Conservation (phyloP, 176 grass and related monocot species). For the Triticum monococcum region DNA sequence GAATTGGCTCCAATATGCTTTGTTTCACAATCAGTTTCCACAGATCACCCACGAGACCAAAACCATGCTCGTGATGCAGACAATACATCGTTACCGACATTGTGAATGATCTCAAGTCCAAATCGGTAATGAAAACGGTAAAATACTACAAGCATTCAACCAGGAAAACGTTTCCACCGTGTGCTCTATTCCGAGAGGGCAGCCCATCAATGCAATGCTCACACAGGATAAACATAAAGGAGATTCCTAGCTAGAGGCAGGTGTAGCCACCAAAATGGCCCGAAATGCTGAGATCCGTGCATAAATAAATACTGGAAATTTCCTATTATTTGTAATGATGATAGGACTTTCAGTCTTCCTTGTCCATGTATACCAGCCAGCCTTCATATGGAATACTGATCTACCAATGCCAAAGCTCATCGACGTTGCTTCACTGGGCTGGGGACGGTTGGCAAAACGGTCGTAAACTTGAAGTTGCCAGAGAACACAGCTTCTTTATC, state of each 20-base stretch:
- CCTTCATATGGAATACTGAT: conserved; percentile 3
- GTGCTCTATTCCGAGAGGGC: neutral
- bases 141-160: neutral
- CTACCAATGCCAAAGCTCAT: conserved; percentile 44
- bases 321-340: conserved; percentile 38
- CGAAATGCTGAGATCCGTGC: neutral
- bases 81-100: neutral
- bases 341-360: neutral
- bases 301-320: conserved; percentile 26
- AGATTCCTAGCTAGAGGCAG: conserved; percentile 28
- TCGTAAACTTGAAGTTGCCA: conserved; percentile 88
- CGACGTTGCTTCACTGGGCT: conserved; percentile 37
- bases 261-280: conserved; percentile 17
- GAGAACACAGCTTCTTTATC: conserved; percentile 87
- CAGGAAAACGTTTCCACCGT: neutral
- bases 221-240: neutral
- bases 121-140: neutral
- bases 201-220: neutral
- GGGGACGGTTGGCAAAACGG: conserved; percentile 37
- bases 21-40: neutral
- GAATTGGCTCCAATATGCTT: neutral
- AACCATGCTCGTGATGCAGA: neutral
- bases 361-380: conserved; percentile 29
- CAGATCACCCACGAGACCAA: neutral
- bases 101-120: neutral